Evolutionary conservation across 2,329 filamentous ascomycete species (phyloP), one percentile per base, ranked within the genome.

Genomic region (Lachnellula suecica): DNA sequence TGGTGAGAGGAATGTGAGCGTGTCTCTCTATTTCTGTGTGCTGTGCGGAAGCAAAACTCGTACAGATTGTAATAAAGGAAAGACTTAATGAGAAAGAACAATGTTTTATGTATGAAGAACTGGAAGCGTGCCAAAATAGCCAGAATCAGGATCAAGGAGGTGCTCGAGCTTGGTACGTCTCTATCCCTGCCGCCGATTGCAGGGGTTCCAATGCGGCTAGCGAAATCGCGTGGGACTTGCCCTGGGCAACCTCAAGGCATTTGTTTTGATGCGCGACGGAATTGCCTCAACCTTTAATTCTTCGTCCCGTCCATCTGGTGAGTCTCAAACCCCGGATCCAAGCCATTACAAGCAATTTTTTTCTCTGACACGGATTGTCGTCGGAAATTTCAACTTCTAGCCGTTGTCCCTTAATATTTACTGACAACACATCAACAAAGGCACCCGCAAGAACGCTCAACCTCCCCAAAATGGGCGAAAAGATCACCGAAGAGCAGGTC

Each of bases 401-500:
- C 41, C 10, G 13, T 25, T 29, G 23, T 24, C 24, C 15, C 19
- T 22, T n/a, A 34, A 42, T 40, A 44, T 48, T 40, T 22, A 38
- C 49, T 58, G 44, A 60, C 53, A 55, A 49, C 45, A 43, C 48
- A 50, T 54, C 54, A 49, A 51, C 38, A 61, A 47, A 58, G 56
- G 48, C 29, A 51, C 49, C 48, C n/a, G 34, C 27, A 37, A 51
- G 34, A 53, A 35, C 48, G 35, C 49, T 53, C 46, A 11, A 35
- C 41, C 38, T 24, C 51, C 43, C 52, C 42, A 53, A 61, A 57
- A 74, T 83, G 79, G 76, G 77, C 63, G 81, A 83, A 63, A 81
- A 75, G 68, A 75, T 84, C 66, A 79, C 76, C 54, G 81, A 83
- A 61, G 72, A 80, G 67, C 79, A 82, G 73, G 79, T 82, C 68